Base-by-base conservation (phyloP, 2,329 filamentous ascomycete species). In the Keithomyces neogunnii region DNA sequence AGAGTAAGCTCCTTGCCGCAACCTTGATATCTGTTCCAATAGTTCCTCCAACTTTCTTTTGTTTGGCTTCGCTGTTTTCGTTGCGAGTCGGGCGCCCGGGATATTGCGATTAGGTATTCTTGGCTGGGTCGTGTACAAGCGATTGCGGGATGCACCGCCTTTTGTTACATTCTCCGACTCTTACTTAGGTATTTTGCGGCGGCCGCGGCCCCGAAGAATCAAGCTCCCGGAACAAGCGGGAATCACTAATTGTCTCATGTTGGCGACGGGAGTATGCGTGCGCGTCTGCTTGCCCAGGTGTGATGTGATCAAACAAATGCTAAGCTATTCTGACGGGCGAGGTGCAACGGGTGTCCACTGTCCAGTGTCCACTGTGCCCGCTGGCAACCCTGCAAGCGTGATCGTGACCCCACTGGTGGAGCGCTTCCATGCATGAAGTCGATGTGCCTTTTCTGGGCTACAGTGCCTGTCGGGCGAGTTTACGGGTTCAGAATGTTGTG, bases 21-120 rank as follows among this genome's bases (percentile, higher is more conserved):
- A 59, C 56, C 60, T 55, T 57, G 60, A 62, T 66, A 65, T 69
- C 64, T 70, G 63, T 65, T 70, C 61, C 66, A 68, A 70, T 69
- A 68, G 56, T 61, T 66, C 63, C 65, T 65, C 63, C 58, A 63
- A 62, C 6, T 49, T 59, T 63, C 57, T 60, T 58, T 66, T 68
- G 63, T 66, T 67, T 67, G 59, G 63, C 62, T 65, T 68, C 62
- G 66, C 67, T 63, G 61, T 61, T 61, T 66, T 68, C 66, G 58
- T 62, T 66, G 67, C 64, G 64, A 70, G 61, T 66, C 64, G 66
- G 48, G 68, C 68, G 66, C 65, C 61, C 57, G 66, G 70, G 63
- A 69, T 70, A 69, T 69, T 71, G 67, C 63, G 66, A 70, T 66
- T 63, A 69, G 71, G 70, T 69, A 68, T 63, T 62, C 61, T 65